Percentiles rank a stretch among this genome's conserved stretches.
These are phyloP conservation scores for Chlamydomonas sp. DNA, from an alignment of 139 green algal species.

Conservation along the genomic window DNA sequence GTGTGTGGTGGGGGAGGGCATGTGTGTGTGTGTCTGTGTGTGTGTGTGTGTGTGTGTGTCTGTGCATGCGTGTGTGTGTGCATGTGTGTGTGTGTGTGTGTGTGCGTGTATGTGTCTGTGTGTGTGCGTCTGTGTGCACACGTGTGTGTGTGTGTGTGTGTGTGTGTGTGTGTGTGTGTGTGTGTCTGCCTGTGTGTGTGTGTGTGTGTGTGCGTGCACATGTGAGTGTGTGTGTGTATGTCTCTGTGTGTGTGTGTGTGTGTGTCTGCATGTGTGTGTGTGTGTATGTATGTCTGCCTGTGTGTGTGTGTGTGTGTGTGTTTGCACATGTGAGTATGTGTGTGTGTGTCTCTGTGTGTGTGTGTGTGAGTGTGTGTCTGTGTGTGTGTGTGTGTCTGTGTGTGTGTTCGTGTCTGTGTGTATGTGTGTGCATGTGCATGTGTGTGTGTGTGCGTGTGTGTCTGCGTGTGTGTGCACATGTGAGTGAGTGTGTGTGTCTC, in stretches of 20 bases:
- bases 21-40: background rate
- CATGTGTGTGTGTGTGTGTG: too few relatives aligned
- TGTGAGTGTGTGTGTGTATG: background rate
- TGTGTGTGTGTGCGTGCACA: background rate
- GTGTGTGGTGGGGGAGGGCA: background rate
- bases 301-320: background rate
- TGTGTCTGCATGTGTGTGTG: too few relatives aligned
- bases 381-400: background rate
- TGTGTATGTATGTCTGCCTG: too few relatives aligned
- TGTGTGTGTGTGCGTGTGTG: too few relatives aligned
- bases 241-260: too few relatives aligned
- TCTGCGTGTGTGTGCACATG: background rate
- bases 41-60: constrained; percentile 3
- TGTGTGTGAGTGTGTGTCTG: background rate
- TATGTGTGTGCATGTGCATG: too few relatives aligned
- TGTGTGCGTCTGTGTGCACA: too few relatives aligned
- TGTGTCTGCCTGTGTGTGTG: background rate
- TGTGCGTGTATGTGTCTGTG: too few relatives aligned
- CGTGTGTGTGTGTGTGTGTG: background rate
- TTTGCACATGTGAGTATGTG: background rate
- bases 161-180: background rate
- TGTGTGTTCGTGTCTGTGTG: constrained; percentile 9
- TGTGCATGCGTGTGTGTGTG: too few relatives aligned
- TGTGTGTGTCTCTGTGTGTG: background rate
- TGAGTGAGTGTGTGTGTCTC: background rate